Evolutionary conservation across 2,329 filamentous ascomycete species (phyloP), one percentile per base, ranked within the genome.

Genomic region (Incumbomyces delicatus): DNA sequence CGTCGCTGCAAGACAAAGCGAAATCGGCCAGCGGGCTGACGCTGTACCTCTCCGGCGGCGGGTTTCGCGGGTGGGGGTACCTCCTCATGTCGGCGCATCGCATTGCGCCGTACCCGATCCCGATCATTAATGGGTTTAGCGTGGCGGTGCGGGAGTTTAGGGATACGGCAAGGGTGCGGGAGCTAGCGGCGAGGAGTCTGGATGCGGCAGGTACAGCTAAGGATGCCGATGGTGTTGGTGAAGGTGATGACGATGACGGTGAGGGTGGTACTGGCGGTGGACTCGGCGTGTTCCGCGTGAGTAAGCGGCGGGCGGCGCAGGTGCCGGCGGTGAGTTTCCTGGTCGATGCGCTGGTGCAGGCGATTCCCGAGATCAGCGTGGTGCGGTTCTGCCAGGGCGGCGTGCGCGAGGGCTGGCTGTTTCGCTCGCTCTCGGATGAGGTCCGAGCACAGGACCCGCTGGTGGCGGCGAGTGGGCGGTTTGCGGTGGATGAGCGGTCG

Each of bases 41-140:
- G 30, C 71, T 95, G 7, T 95, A 89, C 61, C 79, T 95, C 48
- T 94, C 85, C 52, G 89, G 89, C 36, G 89, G 89, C 18, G 89
- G 89, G 0, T 94, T 95, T 61, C 74, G 89, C 31, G 89, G 89
- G 13, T 95, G 94, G 72, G 89, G 88, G 6, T 94, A 87, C 63
- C 80, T 94, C 59, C 73, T 95, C 44, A 89, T 94, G 83, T 81
- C 84, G 60, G 76, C 78, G 54, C 85, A 90, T 57, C 65, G 71
- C 5, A 76, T 87, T 36, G 70, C 75, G 45, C 87, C 87, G 0
- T 95, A 94, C 61, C 89, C 89, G 0, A 84, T 95, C 20, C 78
- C 87, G 0, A 81, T 83, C 16, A 83, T 92, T 62, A 89, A 88
- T 51, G 82, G 85, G 1, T 95, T 92, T 64, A 77, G 72, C 7